These are phyloP conservation scores for Syzygium aromaticum DNA, from an alignment of 345 rosid genomes.

Conservation along the genomic window DNA sequence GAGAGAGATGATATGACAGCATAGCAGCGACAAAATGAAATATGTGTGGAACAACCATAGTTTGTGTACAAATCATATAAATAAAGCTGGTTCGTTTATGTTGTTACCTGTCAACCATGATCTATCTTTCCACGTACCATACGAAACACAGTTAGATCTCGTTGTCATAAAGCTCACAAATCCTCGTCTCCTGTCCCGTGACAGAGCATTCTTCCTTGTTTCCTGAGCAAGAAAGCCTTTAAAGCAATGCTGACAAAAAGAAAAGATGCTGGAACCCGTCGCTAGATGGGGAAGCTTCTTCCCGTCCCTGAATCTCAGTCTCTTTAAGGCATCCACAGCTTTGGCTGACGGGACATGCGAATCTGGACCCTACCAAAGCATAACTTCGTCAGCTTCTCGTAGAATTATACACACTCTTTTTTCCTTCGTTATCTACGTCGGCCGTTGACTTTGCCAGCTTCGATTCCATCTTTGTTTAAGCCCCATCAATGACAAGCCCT, in stretches of 20 bases:
- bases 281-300: background rate
- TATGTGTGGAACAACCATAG: background rate
- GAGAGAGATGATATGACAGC: background rate
- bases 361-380: background rate
- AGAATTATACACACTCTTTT: background rate
- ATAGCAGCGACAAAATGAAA: background rate
- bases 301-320: background rate
- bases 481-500: background rate
- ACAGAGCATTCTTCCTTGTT: background rate
- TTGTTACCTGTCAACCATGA: background rate
- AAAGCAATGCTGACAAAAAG: background rate
- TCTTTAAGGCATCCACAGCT: background rate
- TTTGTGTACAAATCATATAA: background rate
- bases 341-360: background rate
- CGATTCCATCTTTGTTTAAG: too few species aligned
- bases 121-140: background rate
- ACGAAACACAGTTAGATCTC: background rate
- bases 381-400: background rate
- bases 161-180: background rate
- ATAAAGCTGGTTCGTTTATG: background rate
- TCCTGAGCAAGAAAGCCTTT: background rate
- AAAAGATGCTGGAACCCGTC: background rate
- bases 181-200: background rate
- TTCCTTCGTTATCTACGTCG: background rate
- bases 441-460: background rate